These are phyloP conservation scores for Curvularia sp. DNA, from an alignment of 2,329 filamentous ascomycete genomes.

Conservation along the genomic window DNA sequence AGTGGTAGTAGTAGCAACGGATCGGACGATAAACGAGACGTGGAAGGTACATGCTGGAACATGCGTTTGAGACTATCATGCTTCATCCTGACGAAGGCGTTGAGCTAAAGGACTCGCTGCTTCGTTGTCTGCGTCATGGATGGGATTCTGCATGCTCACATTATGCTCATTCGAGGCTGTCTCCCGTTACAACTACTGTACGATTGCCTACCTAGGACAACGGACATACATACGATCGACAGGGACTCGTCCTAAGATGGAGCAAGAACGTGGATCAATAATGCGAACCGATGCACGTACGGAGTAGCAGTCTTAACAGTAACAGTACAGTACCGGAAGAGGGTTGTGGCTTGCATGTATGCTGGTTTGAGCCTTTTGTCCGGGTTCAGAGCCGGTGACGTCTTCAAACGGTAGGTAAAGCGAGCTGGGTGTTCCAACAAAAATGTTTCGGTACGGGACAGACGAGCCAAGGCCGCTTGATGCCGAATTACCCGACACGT, in stretches of 20 bases:
- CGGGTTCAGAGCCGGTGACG: neutral
- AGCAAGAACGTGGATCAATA: neutral
- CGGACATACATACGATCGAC: constrained; percentile 7
- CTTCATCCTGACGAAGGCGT: neutral
- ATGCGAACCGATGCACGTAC: neutral
- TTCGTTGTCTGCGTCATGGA: neutral
- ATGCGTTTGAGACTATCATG: neutral
- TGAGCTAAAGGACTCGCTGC: neutral
- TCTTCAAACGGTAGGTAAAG: neutral
- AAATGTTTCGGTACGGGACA: neutral
- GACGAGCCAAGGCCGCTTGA: constrained; percentile 2
- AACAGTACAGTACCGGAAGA: neutral
- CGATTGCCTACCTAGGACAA: neutral
- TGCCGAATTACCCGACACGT: constrained; percentile 4
- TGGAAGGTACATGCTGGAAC: neutral
- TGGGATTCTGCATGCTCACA: neutral
- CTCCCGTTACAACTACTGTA: neutral
- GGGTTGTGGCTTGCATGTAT: constrained; percentile 8
- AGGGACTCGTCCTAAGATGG: constrained; percentile 4
- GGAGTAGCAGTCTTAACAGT: neutral
- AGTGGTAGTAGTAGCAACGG: neutral
- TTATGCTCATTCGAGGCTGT: neutral
- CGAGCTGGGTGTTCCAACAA: constrained; percentile 1
- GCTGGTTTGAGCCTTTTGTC: neutral
- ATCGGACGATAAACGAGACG: neutral